These are phyloP conservation scores for Flaveria robusta DNA, from an alignment of 129 eudicot species.

Conservation along the genomic window DNA sequence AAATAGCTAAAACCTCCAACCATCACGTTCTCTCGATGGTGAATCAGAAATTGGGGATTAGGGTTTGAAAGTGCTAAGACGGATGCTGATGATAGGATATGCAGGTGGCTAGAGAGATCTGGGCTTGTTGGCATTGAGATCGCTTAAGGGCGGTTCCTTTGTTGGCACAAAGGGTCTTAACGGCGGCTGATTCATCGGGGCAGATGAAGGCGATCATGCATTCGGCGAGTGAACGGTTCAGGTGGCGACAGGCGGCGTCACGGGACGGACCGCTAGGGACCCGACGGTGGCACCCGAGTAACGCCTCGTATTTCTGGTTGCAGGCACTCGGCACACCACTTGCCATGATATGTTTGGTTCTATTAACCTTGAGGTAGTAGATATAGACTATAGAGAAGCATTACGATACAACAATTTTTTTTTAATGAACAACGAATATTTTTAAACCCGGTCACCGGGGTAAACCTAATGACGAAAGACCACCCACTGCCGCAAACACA, in stretches of 20 bases:
- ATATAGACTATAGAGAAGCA: too few relatives aligned
- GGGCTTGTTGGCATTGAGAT: conserved; percentile 91
- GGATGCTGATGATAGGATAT: conserved; percentile 60
- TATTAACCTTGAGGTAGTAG: not conserved
- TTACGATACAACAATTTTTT: too few relatives aligned
- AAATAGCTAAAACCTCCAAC: too few relatives aligned
- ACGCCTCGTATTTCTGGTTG: conserved; percentile 51
- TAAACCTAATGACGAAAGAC: too few relatives aligned
- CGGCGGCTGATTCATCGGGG: conserved; percentile 77
- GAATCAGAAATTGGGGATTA: conserved; percentile 21
- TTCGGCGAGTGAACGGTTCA: conserved; percentile 71
- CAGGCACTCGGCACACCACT: conserved; percentile 44
- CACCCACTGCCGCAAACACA: too few relatives aligned
- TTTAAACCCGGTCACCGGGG: too few relatives aligned
- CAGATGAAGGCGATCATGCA: conserved; percentile 62
- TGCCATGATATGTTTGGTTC: conserved; percentile 18
- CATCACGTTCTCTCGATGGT: not conserved
- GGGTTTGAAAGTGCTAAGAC: conserved; percentile 30
- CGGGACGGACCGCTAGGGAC: conserved; percentile 51
- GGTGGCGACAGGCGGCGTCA: conserved; percentile 69
- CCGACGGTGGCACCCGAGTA: conserved; percentile 66
- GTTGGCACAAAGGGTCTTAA: conserved; percentile 66
- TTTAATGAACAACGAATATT: too few relatives aligned
- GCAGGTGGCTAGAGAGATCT: conserved; percentile 72
- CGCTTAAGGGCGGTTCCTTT: conserved; percentile 85